Conservation (phyloP, 75 land plant genomes). For the Picea sitchensis region DNA sequence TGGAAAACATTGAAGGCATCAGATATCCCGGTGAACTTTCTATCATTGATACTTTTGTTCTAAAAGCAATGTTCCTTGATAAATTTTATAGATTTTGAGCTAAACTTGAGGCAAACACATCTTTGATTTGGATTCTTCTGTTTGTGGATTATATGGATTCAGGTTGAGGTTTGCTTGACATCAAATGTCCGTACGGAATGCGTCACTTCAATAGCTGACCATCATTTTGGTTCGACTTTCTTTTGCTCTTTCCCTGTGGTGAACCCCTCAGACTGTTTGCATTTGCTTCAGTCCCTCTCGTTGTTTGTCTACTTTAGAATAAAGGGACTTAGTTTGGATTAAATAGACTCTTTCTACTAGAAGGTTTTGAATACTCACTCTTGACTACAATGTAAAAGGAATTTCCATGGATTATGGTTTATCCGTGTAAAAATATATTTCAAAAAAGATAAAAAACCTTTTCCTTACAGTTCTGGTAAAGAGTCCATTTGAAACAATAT, state of each 20-base stretch:
- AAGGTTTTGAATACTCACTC: background rate
- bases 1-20: slow-evolving; percentile 62
- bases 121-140: background rate
- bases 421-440: no score
- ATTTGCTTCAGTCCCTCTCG: slow-evolving; percentile 8
- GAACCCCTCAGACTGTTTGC: slow-evolving; percentile 10
- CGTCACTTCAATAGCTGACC: slow-evolving; percentile 61
- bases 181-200: slow-evolving; percentile 69
- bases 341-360: background rate
- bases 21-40: slow-evolving; percentile 68
- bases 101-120: background rate
- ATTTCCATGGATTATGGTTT: no score
- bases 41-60: background rate
- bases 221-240: slow-evolving; percentile 75
- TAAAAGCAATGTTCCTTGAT: background rate
- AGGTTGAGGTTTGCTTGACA: slow-evolving; percentile 98
- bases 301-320: slow-evolving; percentile 8
- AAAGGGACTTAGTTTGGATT: background rate
- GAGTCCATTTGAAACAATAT: no score
- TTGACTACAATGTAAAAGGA: background rate
- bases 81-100: background rate
- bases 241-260: slow-evolving; percentile 10
- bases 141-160: slow-evolving; percentile 18
- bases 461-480: no score
- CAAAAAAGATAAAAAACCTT: no score